phyloP scores from a whole-genome alignment of 345 rosid genomes.

The Linum tenue region DNA sequence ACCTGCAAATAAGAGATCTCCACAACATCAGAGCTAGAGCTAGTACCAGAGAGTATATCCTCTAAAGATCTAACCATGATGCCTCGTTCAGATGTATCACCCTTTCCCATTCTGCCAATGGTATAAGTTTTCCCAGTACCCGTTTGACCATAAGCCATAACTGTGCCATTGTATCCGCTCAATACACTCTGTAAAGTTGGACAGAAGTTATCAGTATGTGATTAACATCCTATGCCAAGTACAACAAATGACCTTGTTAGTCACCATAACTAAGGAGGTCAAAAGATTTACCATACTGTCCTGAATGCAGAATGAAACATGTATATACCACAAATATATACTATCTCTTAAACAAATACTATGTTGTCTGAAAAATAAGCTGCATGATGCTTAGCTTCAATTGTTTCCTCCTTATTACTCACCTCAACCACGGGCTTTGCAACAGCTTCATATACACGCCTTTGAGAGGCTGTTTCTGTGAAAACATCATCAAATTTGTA shows the following conservation, averaged over 20 bases:
- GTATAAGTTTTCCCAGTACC: slow-evolving; percentile 93
- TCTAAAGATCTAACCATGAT: slow-evolving; percentile 89
- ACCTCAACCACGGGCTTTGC: slow-evolving; percentile 95
- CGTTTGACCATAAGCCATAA: slow-evolving; percentile 98
- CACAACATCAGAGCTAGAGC: slow-evolving; percentile 46
- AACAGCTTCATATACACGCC: slow-evolving; percentile 82
- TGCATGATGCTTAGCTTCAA: too few relatives aligned
- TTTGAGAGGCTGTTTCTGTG: slow-evolving; percentile 75
- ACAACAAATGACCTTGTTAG: not conserved
- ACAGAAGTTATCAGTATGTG: not conserved
- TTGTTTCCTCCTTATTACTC: slow-evolving; percentile 6
- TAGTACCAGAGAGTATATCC: slow-evolving; percentile 47
- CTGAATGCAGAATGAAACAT: too few relatives aligned
- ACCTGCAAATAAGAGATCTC: slow-evolving; percentile 93
- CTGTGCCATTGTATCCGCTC: slow-evolving; percentile 90
- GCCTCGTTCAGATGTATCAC: slow-evolving; percentile 82
- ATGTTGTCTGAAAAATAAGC: not conserved
- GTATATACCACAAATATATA: not conserved
- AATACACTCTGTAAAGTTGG: slow-evolving; percentile 61
- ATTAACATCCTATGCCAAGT: slow-evolving; percentile 17
- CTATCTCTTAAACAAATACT: not conserved
- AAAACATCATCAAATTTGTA: slow-evolving; percentile 79
- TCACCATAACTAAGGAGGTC: not conserved
- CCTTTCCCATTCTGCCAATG: slow-evolving; percentile 72
- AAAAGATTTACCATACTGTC: too few relatives aligned